These are phyloP conservation scores for Phytophthora sojae DNA, from an alignment of 352 stramenopile species.

Conservation along the genomic window DNA sequence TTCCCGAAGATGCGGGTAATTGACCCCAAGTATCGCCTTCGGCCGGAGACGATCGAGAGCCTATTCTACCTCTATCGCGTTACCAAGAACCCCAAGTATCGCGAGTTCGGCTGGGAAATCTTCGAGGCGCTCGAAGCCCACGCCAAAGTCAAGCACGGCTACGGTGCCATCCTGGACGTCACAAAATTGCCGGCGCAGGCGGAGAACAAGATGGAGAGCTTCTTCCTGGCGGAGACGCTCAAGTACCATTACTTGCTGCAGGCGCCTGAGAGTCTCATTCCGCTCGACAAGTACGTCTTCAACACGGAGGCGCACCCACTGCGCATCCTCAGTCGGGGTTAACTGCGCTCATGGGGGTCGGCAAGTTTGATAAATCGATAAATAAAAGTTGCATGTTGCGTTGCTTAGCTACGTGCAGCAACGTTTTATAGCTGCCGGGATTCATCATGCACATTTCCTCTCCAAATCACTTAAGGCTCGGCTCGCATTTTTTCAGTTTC, in stretches of 20 bases:
- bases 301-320: conserved; percentile 97
- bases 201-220: conserved; percentile 98
- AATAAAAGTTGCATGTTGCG: conserved; percentile 11
- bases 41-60: conserved; percentile 96
- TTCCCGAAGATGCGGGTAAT: conserved; percentile 79
- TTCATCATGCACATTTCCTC: conserved; percentile 36
- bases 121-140: conserved; percentile 94
- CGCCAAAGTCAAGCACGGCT: conserved; percentile 91
- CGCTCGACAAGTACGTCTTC: conserved; percentile 96
- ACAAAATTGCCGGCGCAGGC: conserved; percentile 52
- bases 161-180: conserved; percentile 76
- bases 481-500: neutral
- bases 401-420: neutral
- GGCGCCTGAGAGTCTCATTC: conserved; percentile 71
- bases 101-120: conserved; percentile 96
- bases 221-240: conserved; percentile 98
- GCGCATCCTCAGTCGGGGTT: conserved; percentile 49
- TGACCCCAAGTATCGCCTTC: conserved; percentile 92
- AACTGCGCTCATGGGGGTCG: neutral
- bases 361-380: conserved; percentile 4
- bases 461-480: neutral
- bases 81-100: conserved; percentile 95
- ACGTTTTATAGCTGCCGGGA: conserved; percentile 9
- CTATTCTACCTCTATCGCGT: conserved; percentile 97
- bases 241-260: conserved; percentile 99